Conservation (phyloP, 495 filamentous ascomycete species). For the Astrothelium macrocarpum region DNA sequence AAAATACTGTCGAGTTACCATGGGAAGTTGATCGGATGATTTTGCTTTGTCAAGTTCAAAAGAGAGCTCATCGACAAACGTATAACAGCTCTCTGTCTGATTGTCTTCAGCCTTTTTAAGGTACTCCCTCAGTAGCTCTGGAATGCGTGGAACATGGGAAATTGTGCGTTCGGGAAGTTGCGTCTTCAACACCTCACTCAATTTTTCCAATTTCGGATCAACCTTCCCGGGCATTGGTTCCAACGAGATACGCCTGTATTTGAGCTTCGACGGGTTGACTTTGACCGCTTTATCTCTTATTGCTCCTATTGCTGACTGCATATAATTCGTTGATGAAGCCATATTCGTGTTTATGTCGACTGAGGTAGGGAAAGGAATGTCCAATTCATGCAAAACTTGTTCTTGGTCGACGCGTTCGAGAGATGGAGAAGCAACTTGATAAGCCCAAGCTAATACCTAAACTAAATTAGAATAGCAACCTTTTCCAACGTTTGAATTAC, state of each 20-base stretch:
- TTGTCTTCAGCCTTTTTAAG: slow-evolving; percentile 2
- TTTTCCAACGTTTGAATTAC: not conserved
- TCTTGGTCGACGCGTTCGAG: slow-evolving; percentile 2
- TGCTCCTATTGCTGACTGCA: not conserved
- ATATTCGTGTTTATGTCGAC: not conserved
- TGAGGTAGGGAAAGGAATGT: not conserved
- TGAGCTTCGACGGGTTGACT: slow-evolving; percentile 1
- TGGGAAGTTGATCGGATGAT: not conserved
- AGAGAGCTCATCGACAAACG: not conserved
- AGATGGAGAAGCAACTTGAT: slow-evolving; percentile 1
- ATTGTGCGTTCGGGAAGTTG: slow-evolving; percentile 4
- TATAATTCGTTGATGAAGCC: slow-evolving; percentile 5
- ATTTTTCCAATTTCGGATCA: slow-evolving; percentile 1
- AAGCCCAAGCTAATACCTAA: not conserved
- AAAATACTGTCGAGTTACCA: not conserved
- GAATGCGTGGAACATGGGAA: slow-evolving; percentile 1
- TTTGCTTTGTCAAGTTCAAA: not conserved
- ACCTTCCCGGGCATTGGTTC: not conserved
- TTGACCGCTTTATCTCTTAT: not conserved
- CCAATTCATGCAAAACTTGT: slow-evolving; percentile 1
- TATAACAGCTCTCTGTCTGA: not conserved
- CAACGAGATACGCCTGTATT: not conserved
- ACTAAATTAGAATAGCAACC: not conserved
- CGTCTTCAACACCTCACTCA: not conserved
- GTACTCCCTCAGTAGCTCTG: not conserved